Base-by-base conservation (phyloP, 2,329 filamentous ascomycete genomes). In the Helminthosporium solani region DNA sequence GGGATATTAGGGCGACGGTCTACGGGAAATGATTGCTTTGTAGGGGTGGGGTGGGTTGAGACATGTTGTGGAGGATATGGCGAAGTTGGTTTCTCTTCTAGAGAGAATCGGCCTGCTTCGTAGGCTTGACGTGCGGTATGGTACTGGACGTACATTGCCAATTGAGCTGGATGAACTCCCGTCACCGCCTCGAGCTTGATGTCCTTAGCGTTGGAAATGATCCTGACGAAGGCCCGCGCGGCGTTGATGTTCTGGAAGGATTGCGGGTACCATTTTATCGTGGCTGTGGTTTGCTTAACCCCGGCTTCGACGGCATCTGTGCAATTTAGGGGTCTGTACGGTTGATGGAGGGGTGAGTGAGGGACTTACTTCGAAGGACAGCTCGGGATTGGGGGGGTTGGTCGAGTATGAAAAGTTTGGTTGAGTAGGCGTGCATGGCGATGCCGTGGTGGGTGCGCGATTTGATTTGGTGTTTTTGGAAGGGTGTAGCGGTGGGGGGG, bases 161-260 rank as follows among this genome's bases (percentile, higher is more conserved):
- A 7, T n/a, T 41, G 39, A 2, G 5, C 6, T 2, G 39, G 15
- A 31, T 33, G 15, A 3, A 41, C 18, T 12, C 39, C 39, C 9
- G 30, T n/a, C 2, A 41, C 27, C 2, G n/a, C 1, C 14, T 2
- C n/a, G 18, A 18, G 33, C 16, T n/a, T 2, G 9, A 41, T 9
- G 12, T 28, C 15, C n/a, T 20, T 31, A 8, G 5, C 39, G 2
- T 3, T 33, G 39, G 28, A 41, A 12, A 41, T 33, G n/a, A 6
- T n/a, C 25, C 16, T 30, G 2, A 33, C 18, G 5, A 12, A 41
- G 2, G 16, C 19, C 14, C 39, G 39, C 3, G 39, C 27, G 15
- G 2, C 27, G 16, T 41, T 41, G 39, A 41, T 41, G 28, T 41
- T 15, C 3, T 14, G 3, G 39, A 41, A 41, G 5, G 39, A 41